Evolutionary conservation across 2,329 filamentous ascomycete genomes (phyloP), one percentile per base, ranked within the genome.

Genomic region (Sarocladium kiliense): DNA sequence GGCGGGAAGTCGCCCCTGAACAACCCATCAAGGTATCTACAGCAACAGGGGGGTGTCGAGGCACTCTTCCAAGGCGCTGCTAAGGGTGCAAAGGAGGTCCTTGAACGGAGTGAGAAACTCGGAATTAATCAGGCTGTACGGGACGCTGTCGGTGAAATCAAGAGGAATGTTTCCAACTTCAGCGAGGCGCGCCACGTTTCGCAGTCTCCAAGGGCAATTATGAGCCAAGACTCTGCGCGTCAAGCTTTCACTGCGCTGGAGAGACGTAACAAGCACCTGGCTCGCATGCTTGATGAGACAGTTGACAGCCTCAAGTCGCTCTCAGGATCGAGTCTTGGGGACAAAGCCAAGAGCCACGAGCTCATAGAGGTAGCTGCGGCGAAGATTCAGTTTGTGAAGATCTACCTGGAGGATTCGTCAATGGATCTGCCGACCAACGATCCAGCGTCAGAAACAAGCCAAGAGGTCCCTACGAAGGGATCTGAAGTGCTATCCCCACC

Each of bases 101-200:
- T 91, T 32, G 85, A 89, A 62, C 79, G 83, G 30, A 81, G 89
- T 54, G 88, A 92, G 68, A 87, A 84, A 64, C 83, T 91, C 58
- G 88, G 88, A 6, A 87, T 94, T 55, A 91, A 91, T 65, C 87
- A 88, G 67, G 88, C 86, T 0, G 84, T 94, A 6, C 81, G 89
- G n/a, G 88, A 89, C 61, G 89, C 89, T 18, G 81, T 94, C 65
- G 86, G 85, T 9, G 90, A 95, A 69, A 87, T 93, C 51, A 82
- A 82, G 57, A 87, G 88, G 63, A 91, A 91, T 60, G 82, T 92
- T 60, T 81, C 87, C 63, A 80, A 79, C 27, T 76, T 87, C 30
- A 86, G 89, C 59, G 80, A 82, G 56, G 74, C 77, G 2, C 74
- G 78, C 30, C 30, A 50, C 4, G 26, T 41, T 12, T 25, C 55